Evolutionary conservation across 2,329 filamentous ascomycete species (phyloP).

Genomic region (Calonectria multiphialidica): DNA sequence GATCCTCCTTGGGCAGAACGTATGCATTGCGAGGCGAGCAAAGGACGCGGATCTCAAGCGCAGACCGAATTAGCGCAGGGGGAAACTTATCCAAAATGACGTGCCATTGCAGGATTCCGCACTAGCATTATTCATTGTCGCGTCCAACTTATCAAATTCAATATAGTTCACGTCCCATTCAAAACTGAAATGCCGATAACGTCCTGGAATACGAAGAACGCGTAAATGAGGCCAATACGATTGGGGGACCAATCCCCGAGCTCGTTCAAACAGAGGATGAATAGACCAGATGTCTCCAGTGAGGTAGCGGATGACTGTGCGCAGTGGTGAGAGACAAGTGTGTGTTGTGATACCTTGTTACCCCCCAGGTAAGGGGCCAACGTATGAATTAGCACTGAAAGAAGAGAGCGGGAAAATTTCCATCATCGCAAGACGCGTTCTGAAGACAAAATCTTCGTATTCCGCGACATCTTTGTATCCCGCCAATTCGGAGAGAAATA

Average conservation of each 20-base stretch:
- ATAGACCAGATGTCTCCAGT: constrained; percentile 57
- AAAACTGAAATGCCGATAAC: constrained; percentile 58
- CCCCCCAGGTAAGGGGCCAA: constrained; percentile 43
- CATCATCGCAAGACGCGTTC: constrained; percentile 50
- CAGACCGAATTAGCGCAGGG: constrained; percentile 35
- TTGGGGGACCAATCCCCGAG: constrained; percentile 31
- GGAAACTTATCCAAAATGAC: constrained; percentile 49
- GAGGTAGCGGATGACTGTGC: constrained; percentile 57
- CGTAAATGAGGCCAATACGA: constrained; percentile 42
- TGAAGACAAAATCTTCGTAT: constrained; percentile 52
- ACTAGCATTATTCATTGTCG: constrained; percentile 38
- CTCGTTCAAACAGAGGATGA: constrained; percentile 45
- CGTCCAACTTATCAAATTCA: constrained; percentile 48
- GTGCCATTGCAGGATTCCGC: constrained; percentile 57
- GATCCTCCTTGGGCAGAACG: constrained; percentile 21
- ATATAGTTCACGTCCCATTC: constrained; percentile 54
- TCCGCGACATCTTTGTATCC: constrained; percentile 10
- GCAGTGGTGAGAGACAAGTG: constrained; percentile 54
- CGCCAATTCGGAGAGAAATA: constrained; percentile 40
- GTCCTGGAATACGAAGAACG: constrained; percentile 54
- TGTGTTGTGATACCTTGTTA: constrained; percentile 54
- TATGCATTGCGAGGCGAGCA: constrained; percentile 8
- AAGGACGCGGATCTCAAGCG: constrained; percentile 45
- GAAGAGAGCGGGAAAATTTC: constrained; percentile 50
- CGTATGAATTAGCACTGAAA: not conserved